Evolutionary conservation across 352 stramenopile species (phyloP).

Genomic region (Globisporangium nagaii): DNA sequence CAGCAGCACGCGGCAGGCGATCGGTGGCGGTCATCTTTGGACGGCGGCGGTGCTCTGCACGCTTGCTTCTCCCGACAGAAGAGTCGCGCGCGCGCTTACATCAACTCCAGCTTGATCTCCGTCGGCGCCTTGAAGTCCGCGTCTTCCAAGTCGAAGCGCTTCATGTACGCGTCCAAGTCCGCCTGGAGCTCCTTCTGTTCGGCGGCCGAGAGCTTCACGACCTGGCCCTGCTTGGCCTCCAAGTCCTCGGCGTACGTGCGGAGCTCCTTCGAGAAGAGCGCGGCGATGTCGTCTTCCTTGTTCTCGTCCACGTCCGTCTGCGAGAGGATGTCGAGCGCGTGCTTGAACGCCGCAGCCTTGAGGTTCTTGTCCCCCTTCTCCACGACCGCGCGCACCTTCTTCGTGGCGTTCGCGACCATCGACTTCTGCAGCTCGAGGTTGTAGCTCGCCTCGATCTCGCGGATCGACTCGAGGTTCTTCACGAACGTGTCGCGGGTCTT

Average conservation of each 20-base stretch:
- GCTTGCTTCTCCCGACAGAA: too few relatives aligned
- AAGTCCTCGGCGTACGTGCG: conserved; percentile 66
- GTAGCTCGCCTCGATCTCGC: conserved; percentile 75
- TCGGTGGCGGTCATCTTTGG: too few relatives aligned
- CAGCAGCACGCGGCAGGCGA: too few relatives aligned
- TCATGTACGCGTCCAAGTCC: conserved; percentile 84
- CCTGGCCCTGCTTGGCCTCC: conserved; percentile 74
- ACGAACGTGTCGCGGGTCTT: conserved; percentile 86
- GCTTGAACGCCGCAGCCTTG: conserved; percentile 82
- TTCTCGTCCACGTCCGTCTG: conserved; percentile 58
- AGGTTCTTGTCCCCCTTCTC: conserved; percentile 81
- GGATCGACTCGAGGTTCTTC: conserved; percentile 85
- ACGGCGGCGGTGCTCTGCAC: too few relatives aligned
- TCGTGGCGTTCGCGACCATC: conserved; percentile 70
- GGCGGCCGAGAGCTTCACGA: conserved; percentile 63
- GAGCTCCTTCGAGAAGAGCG: conserved; percentile 81
- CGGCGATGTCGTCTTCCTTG: conserved; percentile 83
- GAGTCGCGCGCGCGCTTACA: conserved; percentile 58
- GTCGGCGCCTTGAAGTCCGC: conserved; percentile 76
- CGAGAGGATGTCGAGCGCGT: conserved; percentile 77
- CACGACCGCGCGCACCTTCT: conserved; percentile 65
- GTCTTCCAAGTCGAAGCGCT: conserved; percentile 75
- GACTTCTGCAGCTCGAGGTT: conserved; percentile 80
- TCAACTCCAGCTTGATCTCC: conserved; percentile 82
- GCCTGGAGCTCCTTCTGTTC: conserved; percentile 82